These are phyloP conservation scores for Epicoccum nigrum DNA, from an alignment of 2,329 filamentous ascomycete species.

Conservation along the genomic window DNA sequence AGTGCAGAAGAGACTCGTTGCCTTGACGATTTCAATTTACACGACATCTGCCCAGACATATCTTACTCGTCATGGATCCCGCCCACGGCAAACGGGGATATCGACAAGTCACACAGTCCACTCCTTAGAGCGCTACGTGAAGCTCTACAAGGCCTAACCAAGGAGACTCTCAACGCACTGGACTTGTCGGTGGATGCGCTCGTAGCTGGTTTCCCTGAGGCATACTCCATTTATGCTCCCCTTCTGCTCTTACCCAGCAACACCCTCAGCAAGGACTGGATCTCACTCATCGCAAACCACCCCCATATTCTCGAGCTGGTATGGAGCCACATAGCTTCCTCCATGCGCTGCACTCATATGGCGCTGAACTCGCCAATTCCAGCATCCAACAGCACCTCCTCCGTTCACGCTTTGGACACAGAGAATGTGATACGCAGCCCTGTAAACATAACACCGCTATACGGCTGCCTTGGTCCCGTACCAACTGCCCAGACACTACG, in stretches of 20 bases:
- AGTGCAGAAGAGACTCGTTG: neutral
- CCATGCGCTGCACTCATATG: constrained; percentile 60
- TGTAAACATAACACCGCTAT: constrained; percentile 69
- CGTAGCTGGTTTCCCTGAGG: constrained; percentile 38
- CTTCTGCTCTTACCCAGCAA: constrained; percentile 60
- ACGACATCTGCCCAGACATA: constrained; percentile 20
- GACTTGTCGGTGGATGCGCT: constrained; percentile 26
- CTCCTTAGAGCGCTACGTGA: constrained; percentile 30
- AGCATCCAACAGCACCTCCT: constrained; percentile 11
- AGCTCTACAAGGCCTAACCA: constrained; percentile 23
- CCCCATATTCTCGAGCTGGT: constrained; percentile 26
- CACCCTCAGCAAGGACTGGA: neutral
- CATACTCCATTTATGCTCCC: constrained; percentile 63
- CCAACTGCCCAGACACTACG: constrained; percentile 26
- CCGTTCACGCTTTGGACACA: neutral
- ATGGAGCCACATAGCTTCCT: constrained; percentile 37
- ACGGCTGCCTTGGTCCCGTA: constrained; percentile 74
- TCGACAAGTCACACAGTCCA: constrained; percentile 22
- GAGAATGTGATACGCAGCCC: constrained; percentile 77
- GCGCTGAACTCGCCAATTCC: constrained; percentile 65
- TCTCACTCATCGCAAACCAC: constrained; percentile 34
- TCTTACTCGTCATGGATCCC: constrained; percentile 13
- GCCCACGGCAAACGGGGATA: neutral
- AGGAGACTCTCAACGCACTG: constrained; percentile 17
- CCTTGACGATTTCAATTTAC: constrained; percentile 18